Evolutionary conservation across 2,329 filamentous ascomycete genomes (phyloP), one percentile per base, ranked within the genome.

Genomic region (Cladosporium oxysporum): DNA sequence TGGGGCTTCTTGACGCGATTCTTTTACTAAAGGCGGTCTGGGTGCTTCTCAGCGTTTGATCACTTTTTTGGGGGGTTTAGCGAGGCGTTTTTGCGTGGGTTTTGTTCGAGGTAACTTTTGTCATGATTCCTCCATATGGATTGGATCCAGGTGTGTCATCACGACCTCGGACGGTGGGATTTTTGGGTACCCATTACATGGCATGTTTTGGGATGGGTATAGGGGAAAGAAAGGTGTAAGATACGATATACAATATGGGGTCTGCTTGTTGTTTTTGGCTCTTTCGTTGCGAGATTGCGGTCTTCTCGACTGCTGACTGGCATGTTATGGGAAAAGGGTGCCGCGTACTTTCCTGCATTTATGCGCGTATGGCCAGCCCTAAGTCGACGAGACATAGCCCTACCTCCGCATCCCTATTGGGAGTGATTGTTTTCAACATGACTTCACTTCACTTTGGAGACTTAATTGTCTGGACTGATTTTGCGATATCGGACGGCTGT

Each of bases 61-160:
- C n/a, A 21, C 8, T 10, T 58, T 26, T 58, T 16, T 35, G 11
- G 12, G 31, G 44, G 59, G 28, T 26, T 62, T 62, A 62, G 59
- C 59, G 59, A 50, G 59, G 59, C 59, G 59, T 62, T 52, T 52
- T 21, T 52, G 59, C 29, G 44, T 26, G 1, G 41, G 6, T 37
- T 53, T 37, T 21, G n/a, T n/a, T 44, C 5, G 21, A 3, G 41
- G 41, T n/a, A 21, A n/a, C 41, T 47, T 21, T 47, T 47, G 23
- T 26, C 12, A 47, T 47, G 41, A 47, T 47, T 47, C 11, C 3
- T 11, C 18, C n/a, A n/a, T 44, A 2, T 47, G n/a, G 18, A 8
- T 21, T 47, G n/a, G 18, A 8, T 21, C 7, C 41, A 21, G n/a
- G n/a, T 11, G n/a, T n/a, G 41, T 47, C 8, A 7, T 21, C 12